Evolutionary conservation across 208 protist species (phyloP).

Genomic region (Acanthamoeba royreba): DNA sequence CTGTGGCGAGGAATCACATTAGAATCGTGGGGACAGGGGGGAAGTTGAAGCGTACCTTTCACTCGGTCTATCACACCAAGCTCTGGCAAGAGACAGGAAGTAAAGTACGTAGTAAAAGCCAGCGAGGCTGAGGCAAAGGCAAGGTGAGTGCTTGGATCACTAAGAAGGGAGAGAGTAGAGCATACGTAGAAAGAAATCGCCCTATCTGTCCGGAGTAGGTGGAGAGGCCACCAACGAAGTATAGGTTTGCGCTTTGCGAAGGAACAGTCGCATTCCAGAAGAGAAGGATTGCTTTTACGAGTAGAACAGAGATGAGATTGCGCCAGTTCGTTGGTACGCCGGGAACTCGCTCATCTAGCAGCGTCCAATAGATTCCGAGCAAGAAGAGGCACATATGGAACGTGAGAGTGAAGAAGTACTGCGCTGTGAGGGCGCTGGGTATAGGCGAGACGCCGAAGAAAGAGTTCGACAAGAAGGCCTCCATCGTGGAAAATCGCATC

Average conservation of each 20-base stretch:
- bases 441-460: not conserved
- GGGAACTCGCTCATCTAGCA: not conserved
- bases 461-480: not conserved
- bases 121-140: not conserved
- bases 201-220: not conserved
- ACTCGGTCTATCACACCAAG: not conserved
- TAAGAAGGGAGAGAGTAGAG: not conserved
- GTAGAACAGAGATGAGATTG: not conserved
- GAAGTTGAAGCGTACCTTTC: not conserved
- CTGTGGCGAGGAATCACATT: not conserved
- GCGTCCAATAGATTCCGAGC: not conserved
- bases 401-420: conserved; percentile 1
- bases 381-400: conserved; percentile 24
- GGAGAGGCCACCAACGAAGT: not conserved
- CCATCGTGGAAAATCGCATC: not conserved
- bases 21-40: not conserved
- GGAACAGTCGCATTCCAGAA: not conserved
- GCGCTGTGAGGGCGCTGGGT: not conserved
- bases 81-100: not conserved
- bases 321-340: not conserved
- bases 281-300: not conserved
- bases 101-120: not conserved
- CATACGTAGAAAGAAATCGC: not conserved
- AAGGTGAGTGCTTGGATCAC: not conserved
- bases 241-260: not conserved